Evolutionary conservation across 2,329 filamentous ascomycete genomes (phyloP).

Genomic region (Epichloe gansuensis): DNA sequence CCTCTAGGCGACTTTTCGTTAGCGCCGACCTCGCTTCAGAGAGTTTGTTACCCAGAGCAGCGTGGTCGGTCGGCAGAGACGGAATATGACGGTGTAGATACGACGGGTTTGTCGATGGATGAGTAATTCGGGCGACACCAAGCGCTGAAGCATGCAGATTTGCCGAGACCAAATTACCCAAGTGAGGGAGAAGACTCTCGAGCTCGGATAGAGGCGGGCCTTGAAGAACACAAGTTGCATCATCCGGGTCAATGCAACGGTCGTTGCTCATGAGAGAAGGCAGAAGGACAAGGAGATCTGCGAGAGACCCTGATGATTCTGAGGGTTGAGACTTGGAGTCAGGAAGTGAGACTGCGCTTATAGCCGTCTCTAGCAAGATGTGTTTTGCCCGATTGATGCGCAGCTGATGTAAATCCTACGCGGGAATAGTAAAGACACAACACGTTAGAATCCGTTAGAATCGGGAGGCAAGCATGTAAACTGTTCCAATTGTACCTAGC

Average conservation of each 20-base stretch:
- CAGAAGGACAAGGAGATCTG: slow-evolving; percentile 43
- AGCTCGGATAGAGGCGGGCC: slow-evolving; percentile 37
- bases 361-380: slow-evolving; percentile 37
- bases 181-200: slow-evolving; percentile 31
- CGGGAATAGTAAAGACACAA: not conserved
- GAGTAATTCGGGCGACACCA: slow-evolving; percentile 33
- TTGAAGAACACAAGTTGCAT: slow-evolving; percentile 32
- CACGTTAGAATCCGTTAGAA: slow-evolving; percentile 1
- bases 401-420: slow-evolving; percentile 35
- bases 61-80: slow-evolving; percentile 28
- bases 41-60: slow-evolving; percentile 23
- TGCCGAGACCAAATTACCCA: slow-evolving; percentile 34
- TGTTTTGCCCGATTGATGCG: slow-evolving; percentile 36
- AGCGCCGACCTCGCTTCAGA: slow-evolving; percentile 21
- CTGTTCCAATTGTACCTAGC: too few relatives aligned
- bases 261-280: slow-evolving; percentile 31
- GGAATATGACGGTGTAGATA: slow-evolving; percentile 46
- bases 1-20: slow-evolving; percentile 24
- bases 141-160: slow-evolving; percentile 37
- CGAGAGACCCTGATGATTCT: slow-evolving; percentile 26
- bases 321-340: slow-evolving; percentile 7
- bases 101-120: slow-evolving; percentile 39
- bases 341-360: slow-evolving; percentile 30
- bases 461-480: too few relatives aligned
- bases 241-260: slow-evolving; percentile 22